Evolutionary conservation across 306 rosid species (phyloP).

Genomic region (Boehmeria nivea): DNA sequence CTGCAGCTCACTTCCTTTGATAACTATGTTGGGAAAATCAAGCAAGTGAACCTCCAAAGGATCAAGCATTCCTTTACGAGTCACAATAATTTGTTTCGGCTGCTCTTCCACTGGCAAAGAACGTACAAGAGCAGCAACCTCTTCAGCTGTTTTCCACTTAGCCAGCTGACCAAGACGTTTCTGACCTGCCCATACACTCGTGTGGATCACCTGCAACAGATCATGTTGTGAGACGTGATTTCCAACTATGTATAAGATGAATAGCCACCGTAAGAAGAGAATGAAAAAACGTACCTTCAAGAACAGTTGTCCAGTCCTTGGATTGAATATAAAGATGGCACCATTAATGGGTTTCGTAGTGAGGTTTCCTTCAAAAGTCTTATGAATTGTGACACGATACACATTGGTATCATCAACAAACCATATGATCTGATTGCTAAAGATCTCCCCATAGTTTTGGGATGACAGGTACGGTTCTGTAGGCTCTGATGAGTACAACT

Average conservation of each 20-base stretch:
- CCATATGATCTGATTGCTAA: conserved; percentile 98
- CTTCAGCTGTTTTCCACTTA: conserved; percentile 99
- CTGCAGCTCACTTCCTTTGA: conserved; percentile 98
- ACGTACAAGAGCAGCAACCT: conserved; percentile 98
- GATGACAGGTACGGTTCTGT: conserved; percentile 97
- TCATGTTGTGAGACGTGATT: conserved; percentile 9
- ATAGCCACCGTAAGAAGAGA: background rate
- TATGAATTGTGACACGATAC: conserved; percentile 95
- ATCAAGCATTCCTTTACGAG: conserved; percentile 99
- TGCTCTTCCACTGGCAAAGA: conserved; percentile 98
- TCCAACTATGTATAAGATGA: background rate
- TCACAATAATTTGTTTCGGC: conserved; percentile 95
- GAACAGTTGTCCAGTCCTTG: conserved; percentile 95
- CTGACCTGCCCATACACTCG: conserved; percentile 99
- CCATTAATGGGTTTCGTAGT: conserved; percentile 98
- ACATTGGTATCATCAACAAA: conserved; percentile 99
- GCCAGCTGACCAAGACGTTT: conserved; percentile 99
- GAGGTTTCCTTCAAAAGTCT: conserved; percentile 98
- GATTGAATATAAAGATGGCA: conserved; percentile 93
- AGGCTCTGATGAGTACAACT: conserved; percentile 97
- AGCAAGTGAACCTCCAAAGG: conserved; percentile 94
- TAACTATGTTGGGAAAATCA: conserved; percentile 94
- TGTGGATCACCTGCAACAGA: conserved; percentile 82
- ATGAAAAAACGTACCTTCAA: conserved; percentile 54
- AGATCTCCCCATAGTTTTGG: conserved; percentile 97